These are phyloP conservation scores for Plectranthus barbatus DNA, from an alignment of 257 asterid genomes.

Conservation along the genomic window DNA sequence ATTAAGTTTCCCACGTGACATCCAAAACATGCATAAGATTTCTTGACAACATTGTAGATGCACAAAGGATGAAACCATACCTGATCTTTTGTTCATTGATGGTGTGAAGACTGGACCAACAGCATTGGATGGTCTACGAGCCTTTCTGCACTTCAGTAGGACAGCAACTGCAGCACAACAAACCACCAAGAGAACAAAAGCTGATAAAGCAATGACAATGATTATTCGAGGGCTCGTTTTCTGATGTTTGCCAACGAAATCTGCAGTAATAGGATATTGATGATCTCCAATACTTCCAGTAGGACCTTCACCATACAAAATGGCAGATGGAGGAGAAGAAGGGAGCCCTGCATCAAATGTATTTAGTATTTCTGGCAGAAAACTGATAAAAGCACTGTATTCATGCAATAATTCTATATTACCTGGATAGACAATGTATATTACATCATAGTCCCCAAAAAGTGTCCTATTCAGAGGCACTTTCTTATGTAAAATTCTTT, in stretches of 20 bases:
- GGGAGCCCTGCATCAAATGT: conserved; percentile 56
- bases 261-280: conserved; percentile 73
- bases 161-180: conserved; percentile 61
- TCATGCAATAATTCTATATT: conserved; percentile 3
- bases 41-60: not conserved
- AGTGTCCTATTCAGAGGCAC: conserved; percentile 79
- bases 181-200: conserved; percentile 72
- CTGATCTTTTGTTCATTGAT: conserved; percentile 73
- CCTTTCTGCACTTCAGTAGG: conserved; percentile 67
- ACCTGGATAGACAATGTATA: conserved; percentile 77
- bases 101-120: conserved; percentile 69
- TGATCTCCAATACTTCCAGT: conserved; percentile 61
- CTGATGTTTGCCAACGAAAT: conserved; percentile 53
- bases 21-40: not conserved
- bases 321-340: conserved; percentile 58
- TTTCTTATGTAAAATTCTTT: conserved; percentile 74
- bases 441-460: conserved; percentile 78
- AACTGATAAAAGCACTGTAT: conserved; percentile 3
- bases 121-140: conserved; percentile 58
- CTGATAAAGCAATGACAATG: conserved; percentile 68
- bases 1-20: not conserved
- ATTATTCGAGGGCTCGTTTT: conserved; percentile 64
- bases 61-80: conserved; percentile 24
- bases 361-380: conserved; percentile 15
- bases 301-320: conserved; percentile 59